A percentile compares a stretch with the other conserved stretches of the same genome.
Evolutionary conservation across 2,329 filamentous ascomycete genomes (phyloP).

Genomic region (Colletotrichum abscissum): DNA sequence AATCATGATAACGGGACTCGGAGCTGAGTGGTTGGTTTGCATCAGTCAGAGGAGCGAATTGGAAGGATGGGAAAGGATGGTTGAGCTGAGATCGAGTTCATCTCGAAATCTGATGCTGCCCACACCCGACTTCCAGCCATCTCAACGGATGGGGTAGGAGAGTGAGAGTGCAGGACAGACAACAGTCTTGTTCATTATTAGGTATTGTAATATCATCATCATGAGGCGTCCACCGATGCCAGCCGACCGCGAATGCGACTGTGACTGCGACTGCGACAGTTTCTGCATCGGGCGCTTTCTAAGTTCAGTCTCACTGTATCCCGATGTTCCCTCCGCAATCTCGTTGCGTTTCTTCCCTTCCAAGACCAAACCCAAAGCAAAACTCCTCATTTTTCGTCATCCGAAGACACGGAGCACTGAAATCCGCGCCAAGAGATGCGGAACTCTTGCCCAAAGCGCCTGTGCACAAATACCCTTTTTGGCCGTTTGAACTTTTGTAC

Average conservation of each 20-base stretch:
- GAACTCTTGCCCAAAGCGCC: conserved; percentile 33
- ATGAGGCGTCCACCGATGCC: neutral
- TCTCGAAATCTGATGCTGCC: neutral
- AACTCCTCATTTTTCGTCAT: neutral
- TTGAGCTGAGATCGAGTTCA: neutral
- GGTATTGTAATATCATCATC: conserved; percentile 8
- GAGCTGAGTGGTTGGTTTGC: neutral
- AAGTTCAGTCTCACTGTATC: conserved; percentile 2
- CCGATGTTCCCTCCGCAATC: neutral
- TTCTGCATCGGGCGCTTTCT: neutral
- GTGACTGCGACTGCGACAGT: neutral
- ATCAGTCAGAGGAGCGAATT: neutral
- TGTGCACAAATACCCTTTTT: conserved; percentile 9
- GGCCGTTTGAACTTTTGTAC: conserved; percentile 22
- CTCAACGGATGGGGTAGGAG: neutral
- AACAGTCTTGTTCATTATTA: conserved; percentile 15
- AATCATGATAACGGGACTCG: conserved; percentile 7
- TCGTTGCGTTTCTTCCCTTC: neutral
- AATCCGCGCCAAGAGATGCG: conserved; percentile 19
- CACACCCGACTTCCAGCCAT: neutral
- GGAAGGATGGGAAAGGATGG: neutral
- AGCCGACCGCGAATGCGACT: neutral
- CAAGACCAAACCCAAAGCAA: too few relatives aligned
- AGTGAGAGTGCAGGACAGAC: neutral
- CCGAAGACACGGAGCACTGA: conserved; percentile 13